Evolutionary conservation across 805 yeast genomes (phyloP).

Genomic region (Vanderwaltozyma polyspora): DNA sequence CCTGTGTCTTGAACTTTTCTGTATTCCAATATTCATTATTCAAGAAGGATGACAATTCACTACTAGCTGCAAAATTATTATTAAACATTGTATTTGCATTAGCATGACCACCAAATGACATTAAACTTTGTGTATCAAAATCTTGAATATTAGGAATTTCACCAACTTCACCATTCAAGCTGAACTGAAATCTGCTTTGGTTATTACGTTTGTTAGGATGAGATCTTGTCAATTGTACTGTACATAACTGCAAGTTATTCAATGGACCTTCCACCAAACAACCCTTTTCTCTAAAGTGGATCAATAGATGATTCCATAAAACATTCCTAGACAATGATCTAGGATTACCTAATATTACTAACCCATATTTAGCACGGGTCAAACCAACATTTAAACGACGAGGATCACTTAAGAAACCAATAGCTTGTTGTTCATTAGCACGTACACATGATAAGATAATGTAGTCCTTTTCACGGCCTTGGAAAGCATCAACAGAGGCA

Average conservation of each 20-base stretch:
- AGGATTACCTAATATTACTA: conserved; percentile 77
- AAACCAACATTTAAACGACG: conserved; percentile 82
- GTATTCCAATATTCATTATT: conserved; percentile 18
- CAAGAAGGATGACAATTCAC: conserved; percentile 16
- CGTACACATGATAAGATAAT: conserved; percentile 93
- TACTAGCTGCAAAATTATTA: conserved; percentile 10
- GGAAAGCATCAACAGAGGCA: conserved; percentile 96
- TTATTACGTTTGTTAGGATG: conserved; percentile 17
- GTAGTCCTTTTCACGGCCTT: conserved; percentile 94
- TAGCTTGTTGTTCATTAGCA: conserved; percentile 59
- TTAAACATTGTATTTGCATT: conserved; percentile 8
- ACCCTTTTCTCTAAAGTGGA: conserved; percentile 73
- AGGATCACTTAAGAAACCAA: conserved; percentile 79
- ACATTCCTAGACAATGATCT: conserved; percentile 56
- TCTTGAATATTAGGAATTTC: conserved; percentile 15
- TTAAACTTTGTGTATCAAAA: conserved; percentile 26
- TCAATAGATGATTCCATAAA: conserved; percentile 68
- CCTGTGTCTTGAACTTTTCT: conserved; percentile 3
- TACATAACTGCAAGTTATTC: conserved; percentile 63
- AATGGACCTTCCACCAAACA: conserved; percentile 85
- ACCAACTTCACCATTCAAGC: conserved; percentile 9
- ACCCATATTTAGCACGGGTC: conserved; percentile 78
- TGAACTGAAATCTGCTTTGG: conserved; percentile 13
- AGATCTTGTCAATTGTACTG: conserved; percentile 38
- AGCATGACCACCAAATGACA: conserved; percentile 22